phyloP scores from a whole-genome alignment of 257 asterid species.

The Solanum etuberosum region DNA sequence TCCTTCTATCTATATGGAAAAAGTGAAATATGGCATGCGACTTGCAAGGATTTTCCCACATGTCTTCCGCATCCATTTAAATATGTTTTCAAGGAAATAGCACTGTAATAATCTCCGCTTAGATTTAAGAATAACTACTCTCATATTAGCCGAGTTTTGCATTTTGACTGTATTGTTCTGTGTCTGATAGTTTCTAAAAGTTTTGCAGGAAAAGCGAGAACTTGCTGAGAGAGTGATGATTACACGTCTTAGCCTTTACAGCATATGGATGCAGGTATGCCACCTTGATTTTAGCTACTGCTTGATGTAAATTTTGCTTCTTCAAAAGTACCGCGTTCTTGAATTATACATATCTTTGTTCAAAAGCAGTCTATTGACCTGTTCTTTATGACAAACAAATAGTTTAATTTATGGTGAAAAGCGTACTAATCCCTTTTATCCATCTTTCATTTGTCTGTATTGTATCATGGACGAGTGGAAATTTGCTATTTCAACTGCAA shows the following conservation, averaged over 20 bases:
- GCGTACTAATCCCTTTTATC: background rate
- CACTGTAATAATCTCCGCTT: background rate
- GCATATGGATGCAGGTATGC: slow-evolving; percentile 60
- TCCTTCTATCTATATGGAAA: background rate
- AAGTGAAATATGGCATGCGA: background rate
- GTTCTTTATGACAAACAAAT: background rate
- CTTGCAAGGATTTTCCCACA: background rate
- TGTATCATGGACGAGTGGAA: background rate
- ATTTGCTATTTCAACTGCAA: background rate
- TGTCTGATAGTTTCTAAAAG: background rate
- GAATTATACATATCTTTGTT: background rate
- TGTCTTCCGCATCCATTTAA: background rate
- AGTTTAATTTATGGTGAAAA: background rate
- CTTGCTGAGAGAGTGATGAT: slow-evolving; percentile 79
- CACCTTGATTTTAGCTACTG: background rate
- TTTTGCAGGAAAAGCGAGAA: slow-evolving; percentile 50
- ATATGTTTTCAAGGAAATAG: background rate
- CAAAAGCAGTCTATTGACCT: background rate
- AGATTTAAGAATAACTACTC: background rate
- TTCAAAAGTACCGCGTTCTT: background rate
- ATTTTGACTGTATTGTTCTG: too few species aligned
- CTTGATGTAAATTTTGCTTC: background rate
- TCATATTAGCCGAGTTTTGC: background rate
- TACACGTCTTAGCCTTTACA: slow-evolving; percentile 54
- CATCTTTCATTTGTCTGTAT: background rate